A percentile compares a stretch with the other conserved stretches of the same genome.
Evolutionary conservation across 495 filamentous ascomycete genomes (phyloP).

Genomic region (Neurospora sp.): DNA sequence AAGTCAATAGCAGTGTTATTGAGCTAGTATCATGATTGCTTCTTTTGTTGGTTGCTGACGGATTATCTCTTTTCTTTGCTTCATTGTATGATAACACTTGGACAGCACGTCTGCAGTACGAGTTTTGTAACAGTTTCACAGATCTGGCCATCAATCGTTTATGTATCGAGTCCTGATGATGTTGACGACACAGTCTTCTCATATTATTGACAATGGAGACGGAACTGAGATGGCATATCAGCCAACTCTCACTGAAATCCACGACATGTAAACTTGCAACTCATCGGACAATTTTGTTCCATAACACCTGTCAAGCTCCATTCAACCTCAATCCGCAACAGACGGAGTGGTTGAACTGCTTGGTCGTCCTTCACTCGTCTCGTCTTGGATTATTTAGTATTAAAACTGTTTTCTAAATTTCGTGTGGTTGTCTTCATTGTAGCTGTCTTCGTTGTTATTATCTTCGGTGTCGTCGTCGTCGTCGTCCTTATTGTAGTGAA

Average conservation of each 20-base stretch:
- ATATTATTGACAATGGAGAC: not conserved
- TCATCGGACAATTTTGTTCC: not conserved
- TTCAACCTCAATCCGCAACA: not conserved
- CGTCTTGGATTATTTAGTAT: not conserved
- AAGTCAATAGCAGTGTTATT: not conserved
- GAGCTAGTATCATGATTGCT: not conserved
- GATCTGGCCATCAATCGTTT: not conserved
- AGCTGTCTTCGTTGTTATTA: not conserved
- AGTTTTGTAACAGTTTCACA: not conserved
- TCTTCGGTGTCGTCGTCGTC: not conserved
- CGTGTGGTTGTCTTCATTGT: too few species aligned
- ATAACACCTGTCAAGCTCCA: not conserved
- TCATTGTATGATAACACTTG: not conserved
- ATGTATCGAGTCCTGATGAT: not conserved
- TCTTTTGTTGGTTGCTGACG: not conserved
- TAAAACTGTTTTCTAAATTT: not conserved
- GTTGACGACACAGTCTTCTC: not conserved
- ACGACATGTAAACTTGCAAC: not conserved
- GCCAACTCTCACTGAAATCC: not conserved
- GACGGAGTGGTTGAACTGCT: not conserved
- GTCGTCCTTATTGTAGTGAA: not conserved
- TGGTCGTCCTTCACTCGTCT: not conserved
- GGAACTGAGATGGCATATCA: not conserved
- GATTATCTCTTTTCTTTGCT: not conserved
- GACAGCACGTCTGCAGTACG: not conserved